phyloP scores from a whole-genome alignment of 495 filamentous ascomycete species.

The Cudoniella acicularis region DNA sequence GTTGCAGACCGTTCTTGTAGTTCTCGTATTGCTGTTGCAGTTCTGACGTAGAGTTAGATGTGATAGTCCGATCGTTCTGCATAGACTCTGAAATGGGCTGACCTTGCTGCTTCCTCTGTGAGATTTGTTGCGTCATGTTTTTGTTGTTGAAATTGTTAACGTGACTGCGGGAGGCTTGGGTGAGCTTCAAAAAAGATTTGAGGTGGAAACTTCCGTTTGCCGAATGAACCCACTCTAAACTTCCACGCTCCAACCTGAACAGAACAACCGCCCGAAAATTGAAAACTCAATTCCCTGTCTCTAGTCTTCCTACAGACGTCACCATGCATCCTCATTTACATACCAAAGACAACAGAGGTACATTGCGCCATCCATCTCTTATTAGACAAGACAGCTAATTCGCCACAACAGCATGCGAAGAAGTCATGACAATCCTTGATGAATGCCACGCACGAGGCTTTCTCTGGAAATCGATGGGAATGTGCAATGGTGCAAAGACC shows the following conservation, averaged over 20 bases:
- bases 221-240: not conserved
- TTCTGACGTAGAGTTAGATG: conserved; percentile 49
- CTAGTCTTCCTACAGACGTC: not conserved
- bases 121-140: conserved; percentile 27
- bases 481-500: conserved; percentile 82
- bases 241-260: not conserved
- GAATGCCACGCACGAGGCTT: conserved; percentile 94
- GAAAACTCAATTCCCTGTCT: not conserved
- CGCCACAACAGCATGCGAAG: conserved; percentile 70
- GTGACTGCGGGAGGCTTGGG: not conserved
- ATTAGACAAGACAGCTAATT: conserved; percentile 3
- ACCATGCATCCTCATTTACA: conserved; percentile 97
- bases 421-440: conserved; percentile 86
- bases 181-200: not conserved
- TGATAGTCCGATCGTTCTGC: not conserved
- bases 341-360: conserved; percentile 85
- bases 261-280: not conserved
- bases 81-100: conserved; percentile 18
- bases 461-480: conserved; percentile 79
- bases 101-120: conserved; percentile 82
- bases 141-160: not conserved
- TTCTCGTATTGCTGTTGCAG: conserved; percentile 90
- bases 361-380: conserved; percentile 6
- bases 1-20: conserved; percentile 93
- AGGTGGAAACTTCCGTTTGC: not conserved